Conservation (phyloP, 495 filamentous ascomycete genomes). For the Podospora anserina region DNA sequence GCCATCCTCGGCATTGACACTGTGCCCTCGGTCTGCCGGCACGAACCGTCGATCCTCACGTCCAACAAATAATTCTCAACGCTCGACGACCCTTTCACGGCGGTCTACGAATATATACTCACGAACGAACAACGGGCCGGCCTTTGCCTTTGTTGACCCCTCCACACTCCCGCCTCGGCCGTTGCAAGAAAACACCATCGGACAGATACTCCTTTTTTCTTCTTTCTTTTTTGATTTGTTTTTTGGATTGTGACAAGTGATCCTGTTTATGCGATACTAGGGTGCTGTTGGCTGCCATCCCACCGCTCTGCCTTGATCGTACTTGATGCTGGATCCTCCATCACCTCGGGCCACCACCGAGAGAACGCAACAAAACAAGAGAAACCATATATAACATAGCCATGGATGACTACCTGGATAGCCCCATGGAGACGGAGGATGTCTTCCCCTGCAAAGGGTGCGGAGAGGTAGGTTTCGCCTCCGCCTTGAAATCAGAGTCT, state of each 20-base stretch:
- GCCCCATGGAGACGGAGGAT: slow-evolving; percentile 84
- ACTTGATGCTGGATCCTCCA: not conserved
- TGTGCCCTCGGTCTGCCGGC: not conserved
- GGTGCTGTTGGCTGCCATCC: not conserved
- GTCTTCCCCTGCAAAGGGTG: slow-evolving; percentile 95
- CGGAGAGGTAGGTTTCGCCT: slow-evolving; percentile 67
- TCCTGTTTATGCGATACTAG: not conserved
- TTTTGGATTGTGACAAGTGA: not conserved
- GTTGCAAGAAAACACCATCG: not conserved
- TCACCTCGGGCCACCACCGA: not conserved
- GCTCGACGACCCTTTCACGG: not conserved
- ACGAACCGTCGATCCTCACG: not conserved
- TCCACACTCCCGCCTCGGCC: not conserved
- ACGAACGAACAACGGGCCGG: not conserved
- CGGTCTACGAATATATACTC: not conserved
- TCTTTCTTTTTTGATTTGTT: too few relatives aligned
- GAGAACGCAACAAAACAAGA: not conserved
- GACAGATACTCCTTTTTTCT: not conserved
- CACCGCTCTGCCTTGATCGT: not conserved
- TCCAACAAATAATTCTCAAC: not conserved
- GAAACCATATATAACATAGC: slow-evolving; percentile 12
- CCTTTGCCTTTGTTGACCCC: not conserved
- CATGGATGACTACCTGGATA: slow-evolving; percentile 69
- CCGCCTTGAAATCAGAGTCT: not conserved
- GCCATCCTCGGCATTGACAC: not conserved